phyloP scores from a whole-genome alignment of 805 yeast species.

The Barnettozyma californica region DNA sequence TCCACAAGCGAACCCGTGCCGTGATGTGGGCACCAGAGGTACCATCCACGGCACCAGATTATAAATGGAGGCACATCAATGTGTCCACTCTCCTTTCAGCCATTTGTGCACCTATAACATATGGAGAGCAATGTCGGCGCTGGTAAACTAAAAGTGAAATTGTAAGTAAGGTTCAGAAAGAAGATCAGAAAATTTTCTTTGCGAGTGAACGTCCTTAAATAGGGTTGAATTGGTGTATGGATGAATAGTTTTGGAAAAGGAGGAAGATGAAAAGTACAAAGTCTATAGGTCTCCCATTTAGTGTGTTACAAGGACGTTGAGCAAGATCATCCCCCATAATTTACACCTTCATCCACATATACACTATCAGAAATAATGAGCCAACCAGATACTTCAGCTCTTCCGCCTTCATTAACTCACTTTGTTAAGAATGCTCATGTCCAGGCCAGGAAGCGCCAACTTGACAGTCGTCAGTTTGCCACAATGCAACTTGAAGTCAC shows the following conservation, averaged over 20 bases:
- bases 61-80: constrained; percentile 17
- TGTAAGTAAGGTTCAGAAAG: constrained; percentile 18
- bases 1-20: constrained; percentile 28
- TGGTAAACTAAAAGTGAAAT: constrained; percentile 27
- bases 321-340: neutral
- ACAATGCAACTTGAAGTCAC: constrained; percentile 18
- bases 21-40: neutral
- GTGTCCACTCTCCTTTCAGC: constrained; percentile 26
- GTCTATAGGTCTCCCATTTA: no score
- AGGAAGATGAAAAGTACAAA: neutral
- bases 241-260: neutral
- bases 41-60: constrained; percentile 17
- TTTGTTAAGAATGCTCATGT: constrained; percentile 7
- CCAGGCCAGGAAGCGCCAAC: constrained; percentile 2
- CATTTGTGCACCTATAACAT: constrained; percentile 24
- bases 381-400: constrained; percentile 6
- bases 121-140: constrained; percentile 22
- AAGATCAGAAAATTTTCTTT: neutral
- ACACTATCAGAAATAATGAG: neutral
- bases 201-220: neutral
- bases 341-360: neutral
- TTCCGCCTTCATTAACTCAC: constrained; percentile 5
- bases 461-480: constrained; percentile 3
- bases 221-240: neutral
- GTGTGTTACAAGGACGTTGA: neutral